These are phyloP conservation scores for Phyllosticta citriasiana DNA, from an alignment of 2,329 filamentous ascomycete genomes.

Conservation along the genomic window DNA sequence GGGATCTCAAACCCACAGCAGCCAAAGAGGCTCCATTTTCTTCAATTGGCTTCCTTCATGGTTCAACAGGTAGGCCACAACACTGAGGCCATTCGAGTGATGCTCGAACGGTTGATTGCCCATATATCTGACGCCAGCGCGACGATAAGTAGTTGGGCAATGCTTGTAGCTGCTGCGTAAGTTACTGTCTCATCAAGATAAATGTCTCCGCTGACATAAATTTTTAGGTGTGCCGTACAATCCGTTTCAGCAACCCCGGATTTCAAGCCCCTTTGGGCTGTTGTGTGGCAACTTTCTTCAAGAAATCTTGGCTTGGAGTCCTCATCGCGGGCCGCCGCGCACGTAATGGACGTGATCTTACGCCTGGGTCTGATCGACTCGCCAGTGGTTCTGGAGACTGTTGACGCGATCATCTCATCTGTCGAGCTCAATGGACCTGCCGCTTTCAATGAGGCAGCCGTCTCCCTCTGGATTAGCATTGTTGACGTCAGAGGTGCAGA, in stretches of 20 bases:
- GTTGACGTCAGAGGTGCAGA: conserved; percentile 56
- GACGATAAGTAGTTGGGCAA: conserved; percentile 64
- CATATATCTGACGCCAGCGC: conserved; percentile 61
- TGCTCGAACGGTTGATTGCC: conserved; percentile 49
- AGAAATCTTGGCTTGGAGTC: conserved; percentile 60
- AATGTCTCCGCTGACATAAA: neutral
- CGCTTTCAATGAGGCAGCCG: conserved; percentile 66
- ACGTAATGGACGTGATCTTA: conserved; percentile 60
- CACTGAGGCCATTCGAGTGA: conserved; percentile 42
- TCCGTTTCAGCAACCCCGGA: conserved; percentile 28
- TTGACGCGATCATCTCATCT: conserved; percentile 62
- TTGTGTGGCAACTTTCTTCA: conserved; percentile 64
- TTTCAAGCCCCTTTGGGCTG: conserved; percentile 51
- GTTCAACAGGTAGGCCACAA: conserved; percentile 29
- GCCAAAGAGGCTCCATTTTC: conserved; percentile 36
- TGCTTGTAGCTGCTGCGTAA: conserved; percentile 72
- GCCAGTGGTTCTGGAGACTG: conserved; percentile 55
- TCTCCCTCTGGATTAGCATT: conserved; percentile 61
- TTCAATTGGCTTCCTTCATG: conserved; percentile 46
- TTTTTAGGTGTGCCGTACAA: conserved; percentile 38
- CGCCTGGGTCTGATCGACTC: conserved; percentile 56
- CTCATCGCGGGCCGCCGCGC: conserved; percentile 68
- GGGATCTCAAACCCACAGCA: conserved; percentile 24
- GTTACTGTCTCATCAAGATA: conserved; percentile 15
- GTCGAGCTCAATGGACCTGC: conserved; percentile 76